A percentile compares a stretch with the other conserved stretches of the same genome.
Conservation (phyloP, 805 yeast species). For the Ogataea trehaloabstinens region DNA sequence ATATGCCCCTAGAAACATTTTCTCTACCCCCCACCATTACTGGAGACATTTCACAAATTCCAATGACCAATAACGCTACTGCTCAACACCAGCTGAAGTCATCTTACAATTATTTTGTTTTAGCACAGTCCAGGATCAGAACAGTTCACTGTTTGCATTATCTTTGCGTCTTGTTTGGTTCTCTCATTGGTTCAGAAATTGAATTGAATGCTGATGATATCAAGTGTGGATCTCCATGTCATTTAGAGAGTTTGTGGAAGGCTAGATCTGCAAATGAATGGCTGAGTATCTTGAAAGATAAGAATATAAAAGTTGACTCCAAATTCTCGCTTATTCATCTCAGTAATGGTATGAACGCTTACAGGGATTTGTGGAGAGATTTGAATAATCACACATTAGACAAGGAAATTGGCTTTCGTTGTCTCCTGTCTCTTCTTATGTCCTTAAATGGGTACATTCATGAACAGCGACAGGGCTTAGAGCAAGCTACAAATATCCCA, state of each 20-base stretch:
- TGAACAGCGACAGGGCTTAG: constrained; percentile 42
- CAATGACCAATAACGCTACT: constrained; percentile 6
- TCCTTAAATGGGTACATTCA: constrained; percentile 68
- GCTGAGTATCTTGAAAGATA: constrained; percentile 38
- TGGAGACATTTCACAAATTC: constrained; percentile 13
- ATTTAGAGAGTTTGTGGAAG: constrained; percentile 58
- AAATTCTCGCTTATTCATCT: constrained; percentile 54
- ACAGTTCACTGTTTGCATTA: constrained; percentile 52
- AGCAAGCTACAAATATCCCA: constrained; percentile 24
- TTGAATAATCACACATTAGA: constrained; percentile 41
- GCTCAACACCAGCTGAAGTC: constrained; percentile 32
- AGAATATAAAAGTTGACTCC: constrained; percentile 46
- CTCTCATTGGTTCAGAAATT: constrained; percentile 41
- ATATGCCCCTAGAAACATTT: constrained; percentile 47
- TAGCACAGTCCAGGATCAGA: constrained; percentile 55
- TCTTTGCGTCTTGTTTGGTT: constrained; percentile 46
- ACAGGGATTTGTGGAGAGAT: constrained; percentile 54
- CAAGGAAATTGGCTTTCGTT: constrained; percentile 43
- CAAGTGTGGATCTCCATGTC: constrained; percentile 65
- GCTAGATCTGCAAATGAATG: constrained; percentile 51
- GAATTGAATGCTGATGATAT: constrained; percentile 43
- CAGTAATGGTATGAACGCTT: constrained; percentile 49
- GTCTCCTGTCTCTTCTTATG: constrained; percentile 55
- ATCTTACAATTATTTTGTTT: constrained; percentile 49
- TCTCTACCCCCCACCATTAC: constrained; percentile 40